Evolutionary conservation across 805 yeast genomes (phyloP).

Genomic region (Ogataea henricii): DNA sequence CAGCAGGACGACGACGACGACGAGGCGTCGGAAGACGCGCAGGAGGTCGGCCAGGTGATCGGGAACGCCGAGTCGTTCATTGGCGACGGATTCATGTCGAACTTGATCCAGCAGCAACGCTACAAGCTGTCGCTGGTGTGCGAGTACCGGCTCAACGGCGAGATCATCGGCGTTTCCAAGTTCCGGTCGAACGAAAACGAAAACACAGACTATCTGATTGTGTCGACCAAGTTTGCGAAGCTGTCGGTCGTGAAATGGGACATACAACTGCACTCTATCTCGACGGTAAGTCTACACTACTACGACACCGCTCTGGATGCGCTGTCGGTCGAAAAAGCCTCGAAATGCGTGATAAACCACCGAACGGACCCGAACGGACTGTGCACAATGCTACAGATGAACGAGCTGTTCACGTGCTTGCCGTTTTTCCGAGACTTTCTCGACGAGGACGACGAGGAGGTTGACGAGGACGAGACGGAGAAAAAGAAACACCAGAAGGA

Average conservation of each 20-base stretch:
- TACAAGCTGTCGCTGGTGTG: slow-evolving; percentile 45
- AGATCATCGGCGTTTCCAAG: slow-evolving; percentile 56
- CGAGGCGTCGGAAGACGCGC: slow-evolving; percentile 15
- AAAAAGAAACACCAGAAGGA: slow-evolving; percentile 19
- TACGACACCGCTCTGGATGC: slow-evolving; percentile 71
- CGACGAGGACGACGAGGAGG: slow-evolving; percentile 40
- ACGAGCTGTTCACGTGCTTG: slow-evolving; percentile 69
- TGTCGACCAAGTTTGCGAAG: slow-evolving; percentile 76
- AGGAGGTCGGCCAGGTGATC: slow-evolving; percentile 13
- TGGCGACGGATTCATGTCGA: slow-evolving; percentile 25
- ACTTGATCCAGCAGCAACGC: slow-evolving; percentile 17
- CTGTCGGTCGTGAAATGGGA: slow-evolving; percentile 78
- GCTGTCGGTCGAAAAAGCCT: slow-evolving; percentile 44
- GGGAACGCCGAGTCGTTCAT: slow-evolving; percentile 23
- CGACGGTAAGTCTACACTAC: slow-evolving; percentile 79
- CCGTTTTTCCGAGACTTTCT: slow-evolving; percentile 56
- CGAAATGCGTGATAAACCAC: slow-evolving; percentile 44
- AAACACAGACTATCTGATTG: slow-evolving; percentile 56
- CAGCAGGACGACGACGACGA: slow-evolving; percentile 21
- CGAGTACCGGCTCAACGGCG: slow-evolving; percentile 76
- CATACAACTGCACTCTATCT: slow-evolving; percentile 47
- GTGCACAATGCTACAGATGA: slow-evolving; percentile 59
- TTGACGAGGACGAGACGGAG: slow-evolving; percentile 32
- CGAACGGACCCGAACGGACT: slow-evolving; percentile 62
- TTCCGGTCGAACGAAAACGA: slow-evolving; percentile 51